Percentiles rank a stretch among this genome's conserved stretches.
Evolutionary conservation across 2,329 filamentous ascomycete species (phyloP).

Genomic region (Sporothrix pseudoabietina): DNA sequence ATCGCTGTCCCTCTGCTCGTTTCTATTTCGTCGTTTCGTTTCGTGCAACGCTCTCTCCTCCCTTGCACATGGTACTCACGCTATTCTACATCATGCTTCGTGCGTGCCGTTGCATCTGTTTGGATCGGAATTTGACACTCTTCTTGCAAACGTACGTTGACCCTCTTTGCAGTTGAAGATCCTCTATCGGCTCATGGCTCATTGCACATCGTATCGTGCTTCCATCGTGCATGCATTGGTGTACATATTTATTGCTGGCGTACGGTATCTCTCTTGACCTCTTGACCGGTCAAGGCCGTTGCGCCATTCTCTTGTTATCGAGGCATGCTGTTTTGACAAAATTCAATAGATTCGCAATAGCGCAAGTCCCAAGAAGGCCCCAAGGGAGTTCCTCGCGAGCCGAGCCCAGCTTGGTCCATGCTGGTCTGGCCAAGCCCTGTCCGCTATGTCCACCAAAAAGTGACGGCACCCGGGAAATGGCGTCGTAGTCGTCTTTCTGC

Average conservation of each 20-base stretch:
- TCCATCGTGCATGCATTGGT: neutral
- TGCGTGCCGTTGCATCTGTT: neutral
- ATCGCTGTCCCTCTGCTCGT: neutral
- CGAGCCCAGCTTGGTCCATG: neutral
- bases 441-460: neutral
- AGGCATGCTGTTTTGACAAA: neutral
- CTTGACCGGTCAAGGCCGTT: neutral
- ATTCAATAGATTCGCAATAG: neutral
- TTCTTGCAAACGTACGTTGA: neutral
- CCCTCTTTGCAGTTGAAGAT: neutral
- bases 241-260: neutral
- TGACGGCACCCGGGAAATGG: slow-evolving; percentile 9
- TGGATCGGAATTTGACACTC: slow-evolving; percentile 3
- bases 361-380: neutral
- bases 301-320: neutral
- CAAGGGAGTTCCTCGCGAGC: neutral
- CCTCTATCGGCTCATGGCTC: neutral
- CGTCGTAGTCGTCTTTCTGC: neutral
- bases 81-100: neutral
- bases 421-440: neutral
- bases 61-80: neutral
- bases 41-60: neutral
- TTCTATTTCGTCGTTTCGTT: neutral
- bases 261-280: neutral
- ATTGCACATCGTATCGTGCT: slow-evolving; percentile 8